phyloP scores from a whole-genome alignment of 352 stramenopile species.

The Thraustochytrium sp. region DNA sequence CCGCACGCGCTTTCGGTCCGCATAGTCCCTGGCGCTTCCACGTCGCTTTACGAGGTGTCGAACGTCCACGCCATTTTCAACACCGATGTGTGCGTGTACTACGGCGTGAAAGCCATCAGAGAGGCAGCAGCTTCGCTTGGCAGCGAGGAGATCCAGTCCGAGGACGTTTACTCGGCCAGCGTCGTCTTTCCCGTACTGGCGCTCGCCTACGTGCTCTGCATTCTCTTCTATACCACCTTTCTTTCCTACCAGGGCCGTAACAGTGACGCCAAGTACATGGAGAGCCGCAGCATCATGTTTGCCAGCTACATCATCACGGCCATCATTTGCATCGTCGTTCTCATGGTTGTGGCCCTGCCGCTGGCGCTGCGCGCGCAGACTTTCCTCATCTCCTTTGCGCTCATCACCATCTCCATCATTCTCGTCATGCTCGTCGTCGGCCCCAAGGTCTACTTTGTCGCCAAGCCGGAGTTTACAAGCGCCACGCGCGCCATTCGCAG shows the following conservation, averaged over 20 bases:
- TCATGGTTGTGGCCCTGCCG: background rate
- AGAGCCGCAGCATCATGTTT: constrained; percentile 17
- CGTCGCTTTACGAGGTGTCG: background rate
- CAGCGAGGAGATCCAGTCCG: background rate
- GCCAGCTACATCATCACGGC: background rate
- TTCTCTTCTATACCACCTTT: background rate
- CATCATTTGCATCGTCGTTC: background rate
- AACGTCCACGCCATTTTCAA: background rate
- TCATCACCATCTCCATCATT: constrained; percentile 9
- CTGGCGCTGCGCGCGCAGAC: background rate
- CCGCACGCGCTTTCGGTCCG: background rate
- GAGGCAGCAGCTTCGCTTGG: background rate
- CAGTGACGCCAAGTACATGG: constrained; percentile 26
- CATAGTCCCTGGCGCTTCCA: too few relatives aligned
- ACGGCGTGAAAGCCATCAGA: background rate
- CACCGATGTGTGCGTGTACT: background rate
- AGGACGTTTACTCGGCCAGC: too few relatives aligned
- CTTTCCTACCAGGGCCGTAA: constrained; percentile 10
- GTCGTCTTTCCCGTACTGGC: background rate
- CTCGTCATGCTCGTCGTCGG: background rate
- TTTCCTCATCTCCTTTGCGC: background rate
- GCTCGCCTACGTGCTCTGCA: constrained; percentile 12
- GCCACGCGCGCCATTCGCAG: background rate
- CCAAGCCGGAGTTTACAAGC: background rate
- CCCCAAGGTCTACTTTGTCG: constrained; percentile 36